Conservation (phyloP, 2,329 filamentous ascomycete genomes). For the Xylariaceae sp. region DNA sequence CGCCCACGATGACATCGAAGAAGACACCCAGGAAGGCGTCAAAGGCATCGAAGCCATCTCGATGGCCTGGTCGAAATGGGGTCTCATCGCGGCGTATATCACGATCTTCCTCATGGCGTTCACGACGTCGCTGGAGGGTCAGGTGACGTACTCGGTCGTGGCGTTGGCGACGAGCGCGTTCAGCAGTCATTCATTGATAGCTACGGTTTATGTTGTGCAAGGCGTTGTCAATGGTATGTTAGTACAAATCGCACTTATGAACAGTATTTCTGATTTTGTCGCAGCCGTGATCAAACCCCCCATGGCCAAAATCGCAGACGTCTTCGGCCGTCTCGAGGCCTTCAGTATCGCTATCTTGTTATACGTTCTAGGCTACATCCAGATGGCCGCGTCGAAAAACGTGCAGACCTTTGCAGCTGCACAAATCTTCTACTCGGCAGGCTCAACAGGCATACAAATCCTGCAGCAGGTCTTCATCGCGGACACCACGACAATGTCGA, state of each 20-base stretch:
- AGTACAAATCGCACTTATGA: background rate
- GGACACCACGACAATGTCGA: constrained; percentile 54
- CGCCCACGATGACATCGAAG: background rate
- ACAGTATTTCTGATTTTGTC: background rate
- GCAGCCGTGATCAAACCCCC: constrained; percentile 54
- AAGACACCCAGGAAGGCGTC: constrained; percentile 30
- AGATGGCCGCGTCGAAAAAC: constrained; percentile 50
- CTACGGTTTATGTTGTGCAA: constrained; percentile 19
- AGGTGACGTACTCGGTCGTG: constrained; percentile 55
- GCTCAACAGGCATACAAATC: constrained; percentile 53
- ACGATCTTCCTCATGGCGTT: constrained; percentile 55
- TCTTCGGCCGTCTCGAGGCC: constrained; percentile 57
- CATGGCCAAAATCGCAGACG: constrained; percentile 57
- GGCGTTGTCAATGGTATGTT: constrained; percentile 17
- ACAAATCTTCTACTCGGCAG: constrained; percentile 58
- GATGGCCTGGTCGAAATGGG: constrained; percentile 31
- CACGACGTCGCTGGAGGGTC: constrained; percentile 60
- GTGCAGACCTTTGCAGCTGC: constrained; percentile 50
- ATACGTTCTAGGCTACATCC: constrained; percentile 52
- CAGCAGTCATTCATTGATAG: constrained; percentile 20
- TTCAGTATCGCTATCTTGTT: constrained; percentile 50
- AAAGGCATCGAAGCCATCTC: constrained; percentile 32
- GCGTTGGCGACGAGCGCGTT: constrained; percentile 40
- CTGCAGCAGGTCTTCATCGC: constrained; percentile 61
- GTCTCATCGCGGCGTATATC: constrained; percentile 30